Conservation (phyloP, 306 rosid genomes). For the Erythrophleum fordii region DNA sequence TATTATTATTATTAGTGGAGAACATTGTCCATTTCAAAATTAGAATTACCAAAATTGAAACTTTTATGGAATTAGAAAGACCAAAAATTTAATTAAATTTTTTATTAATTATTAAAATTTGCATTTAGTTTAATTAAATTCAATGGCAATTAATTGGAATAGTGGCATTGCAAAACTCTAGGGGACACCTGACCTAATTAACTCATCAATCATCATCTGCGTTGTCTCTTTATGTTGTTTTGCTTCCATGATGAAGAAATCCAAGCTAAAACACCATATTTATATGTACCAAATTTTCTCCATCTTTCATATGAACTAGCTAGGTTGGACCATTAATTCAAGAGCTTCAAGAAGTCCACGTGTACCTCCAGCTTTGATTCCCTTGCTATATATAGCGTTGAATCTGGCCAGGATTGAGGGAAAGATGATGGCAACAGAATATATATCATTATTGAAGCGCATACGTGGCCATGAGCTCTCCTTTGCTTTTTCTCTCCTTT, state of each 20-base stretch:
- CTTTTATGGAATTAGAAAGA: too few relatives aligned
- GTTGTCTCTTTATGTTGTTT: not conserved
- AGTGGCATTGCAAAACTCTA: too few relatives aligned
- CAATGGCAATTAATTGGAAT: too few relatives aligned
- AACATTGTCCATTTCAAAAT: too few relatives aligned
- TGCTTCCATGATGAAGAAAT: not conserved
- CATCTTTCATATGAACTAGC: too few relatives aligned
- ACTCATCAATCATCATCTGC: not conserved
- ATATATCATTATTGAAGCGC: not conserved
- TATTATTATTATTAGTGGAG: too few relatives aligned
- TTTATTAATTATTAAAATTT: too few relatives aligned
- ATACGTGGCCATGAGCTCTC: not conserved
- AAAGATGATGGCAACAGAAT: not conserved
- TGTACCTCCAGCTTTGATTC: not conserved
- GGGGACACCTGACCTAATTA: slow-evolving; percentile 7
- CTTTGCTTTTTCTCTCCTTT: not conserved
- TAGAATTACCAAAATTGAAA: too few relatives aligned
- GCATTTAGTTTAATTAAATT: too few relatives aligned
- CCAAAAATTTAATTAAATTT: too few relatives aligned
- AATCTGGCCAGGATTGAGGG: slow-evolving; percentile 16
- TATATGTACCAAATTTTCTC: not conserved
- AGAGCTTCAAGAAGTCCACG: not conserved
- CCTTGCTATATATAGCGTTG: not conserved
- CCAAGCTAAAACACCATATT: not conserved
- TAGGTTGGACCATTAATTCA: not conserved